Conservation (phyloP, 225 moss, liverwort and hornwort genomes). For the Physcomitrium patens region DNA sequence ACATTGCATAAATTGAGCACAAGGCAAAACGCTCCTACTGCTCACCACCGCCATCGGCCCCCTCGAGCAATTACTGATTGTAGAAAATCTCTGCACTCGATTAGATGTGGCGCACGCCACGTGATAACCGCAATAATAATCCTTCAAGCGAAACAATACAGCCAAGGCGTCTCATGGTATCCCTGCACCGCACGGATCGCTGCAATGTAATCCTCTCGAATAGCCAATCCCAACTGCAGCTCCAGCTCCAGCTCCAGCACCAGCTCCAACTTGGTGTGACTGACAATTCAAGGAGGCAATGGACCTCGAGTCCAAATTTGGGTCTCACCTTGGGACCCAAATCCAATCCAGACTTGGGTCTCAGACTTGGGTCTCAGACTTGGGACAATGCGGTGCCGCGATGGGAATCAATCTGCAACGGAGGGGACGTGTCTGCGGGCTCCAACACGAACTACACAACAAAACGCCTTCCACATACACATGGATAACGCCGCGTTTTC, state of each 20-base stretch:
- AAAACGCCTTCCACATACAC: not conserved
- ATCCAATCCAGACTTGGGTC: too few relatives aligned
- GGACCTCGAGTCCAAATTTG: too few relatives aligned
- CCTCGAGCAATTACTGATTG: not conserved
- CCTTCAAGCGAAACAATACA: conserved; percentile 5
- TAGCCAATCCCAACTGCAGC: not conserved
- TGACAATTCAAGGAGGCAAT: too few relatives aligned
- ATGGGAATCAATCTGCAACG: not conserved
- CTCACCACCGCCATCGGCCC: not conserved
- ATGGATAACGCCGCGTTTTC: conserved; percentile 8
- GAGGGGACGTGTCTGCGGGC: not conserved
- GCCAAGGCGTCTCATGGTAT: conserved; percentile 16
- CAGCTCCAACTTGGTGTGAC: not conserved
- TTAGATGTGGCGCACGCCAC: not conserved
- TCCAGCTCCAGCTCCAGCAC: too few relatives aligned
- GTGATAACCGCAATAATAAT: conserved; percentile 6
- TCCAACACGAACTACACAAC: not conserved
- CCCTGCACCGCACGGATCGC: not conserved
- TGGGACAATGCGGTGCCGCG: not conserved
- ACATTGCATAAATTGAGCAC: conserved; percentile 17
- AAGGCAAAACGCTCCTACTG: not conserved
- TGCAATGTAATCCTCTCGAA: not conserved
- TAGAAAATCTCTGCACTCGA: not conserved
- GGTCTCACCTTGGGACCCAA: too few relatives aligned
- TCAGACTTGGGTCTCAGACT: too few relatives aligned